These are phyloP conservation scores for Chlorella sp. DNA, from an alignment of 139 green algal genomes.

Conservation along the genomic window DNA sequence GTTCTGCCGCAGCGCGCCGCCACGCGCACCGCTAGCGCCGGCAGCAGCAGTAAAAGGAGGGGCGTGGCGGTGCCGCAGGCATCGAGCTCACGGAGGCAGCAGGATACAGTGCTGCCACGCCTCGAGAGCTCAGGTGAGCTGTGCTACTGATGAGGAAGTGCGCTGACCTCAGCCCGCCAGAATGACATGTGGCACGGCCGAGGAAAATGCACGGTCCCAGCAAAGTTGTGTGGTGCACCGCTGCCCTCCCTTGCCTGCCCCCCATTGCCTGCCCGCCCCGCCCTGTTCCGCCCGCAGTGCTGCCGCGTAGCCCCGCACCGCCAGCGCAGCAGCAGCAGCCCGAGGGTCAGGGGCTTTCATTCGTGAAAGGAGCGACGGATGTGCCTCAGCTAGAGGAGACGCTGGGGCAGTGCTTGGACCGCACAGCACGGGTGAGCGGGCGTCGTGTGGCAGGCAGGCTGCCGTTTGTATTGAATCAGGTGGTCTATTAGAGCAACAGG, in stretches of 20 bases:
- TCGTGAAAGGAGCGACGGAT: slow-evolving; percentile 1
- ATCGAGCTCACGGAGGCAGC: neutral
- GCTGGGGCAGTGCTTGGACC: slow-evolving; percentile 6
- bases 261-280: too few species aligned
- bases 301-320: neutral
- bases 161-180: too few species aligned
- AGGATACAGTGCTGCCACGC: neutral
- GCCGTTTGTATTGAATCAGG: neutral
- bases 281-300: neutral
- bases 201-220: too few species aligned
- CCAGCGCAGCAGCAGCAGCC: neutral
- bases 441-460: neutral
- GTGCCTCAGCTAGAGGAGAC: slow-evolving; percentile 18
- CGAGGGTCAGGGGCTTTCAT: neutral
- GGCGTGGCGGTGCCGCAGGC: neutral
- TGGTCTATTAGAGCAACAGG: too few species aligned
- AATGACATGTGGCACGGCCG: neutral
- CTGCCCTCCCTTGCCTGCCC: neutral
- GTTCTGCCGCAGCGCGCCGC: too few species aligned
- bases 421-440: neutral
- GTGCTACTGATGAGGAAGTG: too few species aligned
- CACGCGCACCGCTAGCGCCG: too few species aligned
- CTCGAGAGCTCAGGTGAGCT: neutral
- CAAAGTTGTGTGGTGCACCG: neutral
- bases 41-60: neutral